Evolutionary conservation across 306 rosid species (phyloP), one percentile per base, ranked within the genome.

Genomic region (Rosa lucieae): DNA sequence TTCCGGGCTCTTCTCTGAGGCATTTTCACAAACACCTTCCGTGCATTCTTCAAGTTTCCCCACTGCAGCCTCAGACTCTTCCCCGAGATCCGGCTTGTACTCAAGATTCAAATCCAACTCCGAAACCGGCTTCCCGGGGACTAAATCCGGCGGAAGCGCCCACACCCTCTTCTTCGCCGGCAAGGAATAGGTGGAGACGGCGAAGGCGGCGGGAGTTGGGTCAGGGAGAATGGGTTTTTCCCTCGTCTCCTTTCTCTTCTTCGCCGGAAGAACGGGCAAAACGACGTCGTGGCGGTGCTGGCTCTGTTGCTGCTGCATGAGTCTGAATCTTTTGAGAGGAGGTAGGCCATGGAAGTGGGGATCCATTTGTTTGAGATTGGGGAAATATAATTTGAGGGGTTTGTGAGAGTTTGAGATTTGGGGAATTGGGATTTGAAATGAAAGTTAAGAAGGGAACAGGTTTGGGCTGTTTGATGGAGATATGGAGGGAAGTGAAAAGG

Each of bases 141-240:
- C 4, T 5, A 73, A 56, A 79, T 83, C 80, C 1, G 91, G 88
- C 4, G 70, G 90, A 70, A 87, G 65, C 0, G 96, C 94, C 86
- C 89, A 87, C 0, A 95, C 91, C 63, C 99, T 70, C 80, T 95
- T 95, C 81, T 92, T 95, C 7, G 99, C 87, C 6, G 98, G 97
- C 72, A 92, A 73, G 18, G 81, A 86, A 67, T 73, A 85, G 3
- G 86, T 10, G 58, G 84, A 48, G 53, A 85, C 49, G 3, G 70
- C 49, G 17, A 73, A 11, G 17, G 77, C 10, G 59, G 77, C 2
- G 44, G 71, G 8, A 17, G 63, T 13, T 40, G 80, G 61, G 73
- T 35, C 55, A 20, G 73, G 68, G 46, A 75, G 75, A 52, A 74
- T 4, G 0, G 69, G 42, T 4, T 85, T 66, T 70, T 81, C 82